phyloP scores from a whole-genome alignment of 192 early-diverging fungal species.

The Coemansia furcata region DNA sequence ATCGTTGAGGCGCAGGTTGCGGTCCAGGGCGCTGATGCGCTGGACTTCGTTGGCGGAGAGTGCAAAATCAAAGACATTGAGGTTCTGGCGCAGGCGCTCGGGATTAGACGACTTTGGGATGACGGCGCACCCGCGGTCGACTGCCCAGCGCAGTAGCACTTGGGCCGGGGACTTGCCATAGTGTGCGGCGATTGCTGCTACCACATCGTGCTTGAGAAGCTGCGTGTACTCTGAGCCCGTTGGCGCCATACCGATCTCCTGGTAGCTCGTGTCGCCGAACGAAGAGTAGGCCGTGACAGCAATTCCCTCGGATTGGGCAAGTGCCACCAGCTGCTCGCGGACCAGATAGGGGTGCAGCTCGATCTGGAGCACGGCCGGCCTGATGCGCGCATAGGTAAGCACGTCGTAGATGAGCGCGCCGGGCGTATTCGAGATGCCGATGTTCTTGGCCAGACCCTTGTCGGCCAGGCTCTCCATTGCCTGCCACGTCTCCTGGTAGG shows the following conservation, averaged over 20 bases:
- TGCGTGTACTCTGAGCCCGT: background rate
- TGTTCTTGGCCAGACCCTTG: conserved; percentile 54
- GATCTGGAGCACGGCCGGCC: conserved; percentile 81
- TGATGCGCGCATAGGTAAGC: conserved; percentile 45
- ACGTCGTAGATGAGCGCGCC: conserved; percentile 58
- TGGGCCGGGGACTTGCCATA: conserved; percentile 65
- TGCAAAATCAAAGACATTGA: conserved; percentile 25
- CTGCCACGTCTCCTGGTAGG: conserved; percentile 56
- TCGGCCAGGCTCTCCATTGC: conserved; percentile 55
- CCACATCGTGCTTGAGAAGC: conserved; percentile 21
- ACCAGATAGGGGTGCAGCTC: conserved; percentile 70
- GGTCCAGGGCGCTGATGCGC: conserved; percentile 17
- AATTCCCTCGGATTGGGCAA: conserved; percentile 65
- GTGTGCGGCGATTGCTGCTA: conserved; percentile 64
- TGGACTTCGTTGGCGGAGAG: conserved; percentile 22
- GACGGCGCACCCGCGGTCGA: conserved; percentile 67
- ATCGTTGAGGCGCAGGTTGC: conserved; percentile 32
- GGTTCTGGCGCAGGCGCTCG: conserved; percentile 55
- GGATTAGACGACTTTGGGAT: conserved; percentile 76
- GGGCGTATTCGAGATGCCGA: conserved; percentile 72
- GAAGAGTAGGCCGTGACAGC: conserved; percentile 80
- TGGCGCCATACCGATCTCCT: conserved; percentile 16
- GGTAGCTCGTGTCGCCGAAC: conserved; percentile 57
- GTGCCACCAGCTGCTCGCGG: conserved; percentile 67
- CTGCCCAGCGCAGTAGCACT: conserved; percentile 69